These are phyloP conservation scores for Salmacisia buchloeana DNA, from an alignment of 1,284 basidiomycete genomes.

Conservation along the genomic window DNA sequence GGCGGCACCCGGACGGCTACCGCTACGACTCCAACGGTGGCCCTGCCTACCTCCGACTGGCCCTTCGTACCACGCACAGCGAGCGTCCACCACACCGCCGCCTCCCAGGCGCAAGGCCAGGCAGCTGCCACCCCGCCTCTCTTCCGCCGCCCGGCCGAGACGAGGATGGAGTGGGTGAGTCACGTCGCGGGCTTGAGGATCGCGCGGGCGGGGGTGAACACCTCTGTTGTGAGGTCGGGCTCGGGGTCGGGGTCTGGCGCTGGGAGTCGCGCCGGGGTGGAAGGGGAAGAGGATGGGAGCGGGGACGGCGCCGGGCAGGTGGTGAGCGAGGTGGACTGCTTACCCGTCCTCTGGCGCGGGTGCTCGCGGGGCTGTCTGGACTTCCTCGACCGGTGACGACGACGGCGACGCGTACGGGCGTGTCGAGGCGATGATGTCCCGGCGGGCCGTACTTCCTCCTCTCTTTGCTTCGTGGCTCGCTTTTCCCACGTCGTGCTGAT, in stretches of 20 bases:
- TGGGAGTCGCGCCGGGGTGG: too few relatives aligned
- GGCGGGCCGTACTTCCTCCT: too few relatives aligned
- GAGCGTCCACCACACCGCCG: background rate
- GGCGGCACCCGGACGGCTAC: background rate
- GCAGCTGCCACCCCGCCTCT: slow-evolving; percentile 20
- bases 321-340: slow-evolving; percentile 14
- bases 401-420: too few relatives aligned
- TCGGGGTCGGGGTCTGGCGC: background rate
- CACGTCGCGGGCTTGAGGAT: slow-evolving; percentile 42
- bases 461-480: too few relatives aligned
- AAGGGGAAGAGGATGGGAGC: slow-evolving; percentile 17
- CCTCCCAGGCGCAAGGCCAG: background rate
- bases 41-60: background rate
- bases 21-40: background rate
- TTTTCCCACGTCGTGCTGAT: too few relatives aligned
- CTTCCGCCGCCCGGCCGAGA: slow-evolving; percentile 30
- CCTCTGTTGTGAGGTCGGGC: slow-evolving; percentile 13
- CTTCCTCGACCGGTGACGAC: slow-evolving; percentile 19
- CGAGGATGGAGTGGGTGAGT: slow-evolving; percentile 43
- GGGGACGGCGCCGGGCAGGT: slow-evolving; percentile 22
- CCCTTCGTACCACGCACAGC: slow-evolving; percentile 1
- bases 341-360: slow-evolving; percentile 32
- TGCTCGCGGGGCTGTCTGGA: slow-evolving; percentile 29
- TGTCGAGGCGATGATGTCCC: too few relatives aligned
- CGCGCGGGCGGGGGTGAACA: slow-evolving; percentile 25